Evolutionary conservation across 768 basidiomycete genomes (phyloP).

Genomic region (Lactarius indigo): DNA sequence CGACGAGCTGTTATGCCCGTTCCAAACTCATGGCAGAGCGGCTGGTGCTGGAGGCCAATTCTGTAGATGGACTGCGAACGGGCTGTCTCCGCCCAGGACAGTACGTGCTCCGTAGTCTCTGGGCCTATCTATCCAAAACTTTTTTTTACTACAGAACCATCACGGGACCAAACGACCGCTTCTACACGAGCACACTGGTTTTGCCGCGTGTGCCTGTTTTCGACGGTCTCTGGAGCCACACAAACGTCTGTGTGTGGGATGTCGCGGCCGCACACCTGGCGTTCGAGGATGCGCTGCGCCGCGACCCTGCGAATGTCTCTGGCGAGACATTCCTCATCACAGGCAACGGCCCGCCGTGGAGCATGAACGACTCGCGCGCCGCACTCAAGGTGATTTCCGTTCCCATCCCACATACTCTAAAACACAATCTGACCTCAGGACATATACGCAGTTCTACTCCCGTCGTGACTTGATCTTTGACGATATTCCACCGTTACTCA

Average conservation of each 20-base stretch:
- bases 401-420: neutral
- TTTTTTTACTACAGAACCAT: constrained; percentile 29
- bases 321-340: constrained; percentile 38
- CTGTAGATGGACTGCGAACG: constrained; percentile 43
- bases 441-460: constrained; percentile 32
- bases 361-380: constrained; percentile 30
- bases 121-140: neutral
- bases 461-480: constrained; percentile 30
- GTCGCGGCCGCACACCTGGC: constrained; percentile 36
- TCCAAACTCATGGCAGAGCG: constrained; percentile 54
- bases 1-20: constrained; percentile 49
- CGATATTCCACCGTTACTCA: constrained; percentile 31
- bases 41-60: constrained; percentile 52
- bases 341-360: constrained; percentile 35
- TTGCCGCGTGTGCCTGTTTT: constrained; percentile 34
- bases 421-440: neutral
- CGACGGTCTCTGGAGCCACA: constrained; percentile 33
- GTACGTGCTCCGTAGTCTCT: constrained; percentile 25
- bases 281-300: constrained; percentile 32
- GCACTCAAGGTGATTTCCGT: constrained; percentile 32
- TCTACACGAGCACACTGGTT: constrained; percentile 33
- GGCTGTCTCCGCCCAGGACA: constrained; percentile 36
- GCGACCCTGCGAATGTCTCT: constrained; percentile 29
- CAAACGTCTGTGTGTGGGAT: constrained; percentile 37
- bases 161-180: constrained; percentile 35